phyloP scores from a whole-genome alignment of 768 basidiomycete genomes.

The Collybia sordida region DNA sequence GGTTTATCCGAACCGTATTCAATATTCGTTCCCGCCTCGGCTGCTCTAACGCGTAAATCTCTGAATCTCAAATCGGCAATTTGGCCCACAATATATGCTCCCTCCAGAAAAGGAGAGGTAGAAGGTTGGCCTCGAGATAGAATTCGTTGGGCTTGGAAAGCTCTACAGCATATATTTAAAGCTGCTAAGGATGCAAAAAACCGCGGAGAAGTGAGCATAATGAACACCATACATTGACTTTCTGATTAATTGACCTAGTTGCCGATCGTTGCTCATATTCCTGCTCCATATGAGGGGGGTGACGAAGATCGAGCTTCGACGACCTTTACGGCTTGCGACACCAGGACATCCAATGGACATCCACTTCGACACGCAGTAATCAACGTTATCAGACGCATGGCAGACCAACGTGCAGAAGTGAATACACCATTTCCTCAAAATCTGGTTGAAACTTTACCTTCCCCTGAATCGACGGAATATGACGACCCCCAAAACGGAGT shows the following conservation, averaged over 20 bases:
- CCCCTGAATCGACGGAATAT: neutral
- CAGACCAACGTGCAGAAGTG: constrained; percentile 47
- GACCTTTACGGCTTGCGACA: constrained; percentile 65
- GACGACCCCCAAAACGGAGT: constrained; percentile 53
- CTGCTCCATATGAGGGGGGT: constrained; percentile 44
- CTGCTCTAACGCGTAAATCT: constrained; percentile 68
- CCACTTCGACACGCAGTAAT: constrained; percentile 86
- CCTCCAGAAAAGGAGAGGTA: constrained; percentile 63
- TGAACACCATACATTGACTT: constrained; percentile 1
- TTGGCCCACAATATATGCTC: constrained; percentile 87
- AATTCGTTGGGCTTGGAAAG: constrained; percentile 73
- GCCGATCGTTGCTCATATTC: constrained; percentile 74
- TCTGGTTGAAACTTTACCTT: neutral
- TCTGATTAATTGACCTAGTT: constrained; percentile 40
- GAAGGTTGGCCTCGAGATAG: constrained; percentile 67
- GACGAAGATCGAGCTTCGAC: constrained; percentile 11
- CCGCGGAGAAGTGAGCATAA: constrained; percentile 56
- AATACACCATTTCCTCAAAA: constrained; percentile 6
- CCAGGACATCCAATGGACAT: constrained; percentile 63
- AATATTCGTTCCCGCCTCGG: constrained; percentile 59
- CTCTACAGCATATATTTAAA: constrained; percentile 52
- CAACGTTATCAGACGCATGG: constrained; percentile 69
- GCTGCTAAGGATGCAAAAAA: constrained; percentile 47
- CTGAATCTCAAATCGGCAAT: constrained; percentile 63
- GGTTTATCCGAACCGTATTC: constrained; percentile 53